Conservation (phyloP, 2,329 filamentous ascomycete species). For the Colletotrichum higginsianum region DNA sequence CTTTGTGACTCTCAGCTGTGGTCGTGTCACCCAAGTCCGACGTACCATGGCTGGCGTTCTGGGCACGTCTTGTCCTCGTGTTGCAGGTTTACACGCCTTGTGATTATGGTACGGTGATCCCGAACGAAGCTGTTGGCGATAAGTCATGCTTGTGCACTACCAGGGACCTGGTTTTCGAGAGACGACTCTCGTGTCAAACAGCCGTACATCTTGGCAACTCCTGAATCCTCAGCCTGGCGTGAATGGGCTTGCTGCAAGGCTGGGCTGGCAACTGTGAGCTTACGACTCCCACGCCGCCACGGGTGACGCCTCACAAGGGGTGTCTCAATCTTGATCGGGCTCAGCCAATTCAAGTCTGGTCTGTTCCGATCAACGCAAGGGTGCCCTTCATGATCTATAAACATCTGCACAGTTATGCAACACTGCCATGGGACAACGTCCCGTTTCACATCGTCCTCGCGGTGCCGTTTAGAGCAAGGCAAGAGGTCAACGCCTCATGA, state of each 20-base stretch:
- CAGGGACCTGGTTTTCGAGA: not conserved
- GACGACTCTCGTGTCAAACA: slow-evolving; percentile 10
- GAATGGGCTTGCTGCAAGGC: slow-evolving; percentile 16
- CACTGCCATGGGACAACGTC: slow-evolving; percentile 30
- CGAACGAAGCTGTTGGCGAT: not conserved
- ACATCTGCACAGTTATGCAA: slow-evolving; percentile 16
- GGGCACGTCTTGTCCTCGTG: not conserved
- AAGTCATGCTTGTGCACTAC: not conserved
- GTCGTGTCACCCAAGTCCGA: not conserved
- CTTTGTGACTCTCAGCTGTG: not conserved
- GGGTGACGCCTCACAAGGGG: slow-evolving; percentile 7
- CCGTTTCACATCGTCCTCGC: slow-evolving; percentile 22
- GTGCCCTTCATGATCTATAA: slow-evolving; percentile 15
- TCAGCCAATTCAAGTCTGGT: slow-evolving; percentile 15
- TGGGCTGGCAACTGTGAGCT: slow-evolving; percentile 15
- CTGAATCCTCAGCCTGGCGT: slow-evolving; percentile 5
- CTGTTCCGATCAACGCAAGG: slow-evolving; percentile 34
- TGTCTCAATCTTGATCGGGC: slow-evolving; percentile 14
- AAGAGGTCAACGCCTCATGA: slow-evolving; percentile 1
- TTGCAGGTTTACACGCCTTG: not conserved
- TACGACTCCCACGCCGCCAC: slow-evolving; percentile 18
- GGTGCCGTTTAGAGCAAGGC: not conserved
- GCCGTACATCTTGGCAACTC: slow-evolving; percentile 11
- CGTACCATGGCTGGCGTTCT: not conserved
- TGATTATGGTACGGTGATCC: not conserved